Base-by-base conservation (phyloP, 2,329 filamentous ascomycete genomes). In the Cryphonectria radicalis region DNA sequence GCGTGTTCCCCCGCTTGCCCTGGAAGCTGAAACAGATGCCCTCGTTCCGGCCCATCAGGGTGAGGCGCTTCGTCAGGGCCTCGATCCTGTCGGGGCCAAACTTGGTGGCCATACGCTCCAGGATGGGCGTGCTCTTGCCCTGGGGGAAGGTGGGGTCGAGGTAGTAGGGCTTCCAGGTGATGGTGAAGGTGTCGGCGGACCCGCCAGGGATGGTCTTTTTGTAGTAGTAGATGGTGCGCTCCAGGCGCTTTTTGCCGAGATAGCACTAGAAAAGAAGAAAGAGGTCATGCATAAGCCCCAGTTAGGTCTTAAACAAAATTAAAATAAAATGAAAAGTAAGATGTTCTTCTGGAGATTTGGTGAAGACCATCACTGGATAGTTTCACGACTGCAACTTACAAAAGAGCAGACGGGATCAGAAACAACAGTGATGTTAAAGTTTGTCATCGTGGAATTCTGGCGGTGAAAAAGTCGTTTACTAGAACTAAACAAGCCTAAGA, bases 391-490 rank as follows among this genome's bases (percentile, higher is more conserved):
- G 14, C 0, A 63, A 75, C 82, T 74, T 75, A 84, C 83, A 78
- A 84, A 87, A 5, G 93, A 92, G 79, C 93, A 97, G 76, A 96
- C 88, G 2, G 90, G 92, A 82, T 97, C 94, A n/a, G 89, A 93
- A 71, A 94, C 89, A 78, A 94, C 88, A 72, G 91, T 89, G 81
- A 97, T 92, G 73, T 89, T 88, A 83, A 95, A 93, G 76, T 90
- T 89, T 28, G 91, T 89, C 92, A 95, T 94, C 62, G 62, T 79
- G 70, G 69, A 43, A 28, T n/a, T 35, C n/a, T 68, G 69, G 43
- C 64, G 64, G 28, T 69, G 72, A 25, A 69, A 65, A n/a, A 66
- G 55, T 32, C 35, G 40, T 28, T 67, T 63, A 50, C 63, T 71
- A 63, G 67, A 10, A 32, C 28, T 53, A 17, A 71, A 64, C 53